Base-by-base conservation (phyloP, 805 yeast species). In the Teunomyces stri region DNA sequence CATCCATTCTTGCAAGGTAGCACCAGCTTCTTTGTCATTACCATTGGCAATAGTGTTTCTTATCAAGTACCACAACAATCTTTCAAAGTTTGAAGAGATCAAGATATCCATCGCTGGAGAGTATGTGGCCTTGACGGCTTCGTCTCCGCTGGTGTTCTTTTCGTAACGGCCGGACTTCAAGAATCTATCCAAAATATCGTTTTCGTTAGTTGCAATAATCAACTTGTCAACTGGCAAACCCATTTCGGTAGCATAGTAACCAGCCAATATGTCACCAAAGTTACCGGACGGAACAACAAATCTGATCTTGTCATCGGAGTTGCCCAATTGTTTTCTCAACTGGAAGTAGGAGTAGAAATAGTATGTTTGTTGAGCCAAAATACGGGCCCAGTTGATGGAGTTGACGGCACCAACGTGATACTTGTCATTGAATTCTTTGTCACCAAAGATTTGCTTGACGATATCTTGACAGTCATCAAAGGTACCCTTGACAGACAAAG, bases 21-120 rank as follows among this genome's bases (percentile, higher is more conserved):
- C 69, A 55, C 98, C 97, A 10, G 99, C 94, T 51, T 82, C 78
- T 12, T 47, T 44, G 56, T 83, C 83, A 49, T 79, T 75, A 33
- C 64, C 68, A 22, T 65, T 50, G 20, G 85, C 81, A 36, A 78
- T 74, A 47, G 85, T 78, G 59, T 87, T 85, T 65, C 91, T 82
- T 22, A 91, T 87, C 64, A 91, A 79, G 64, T 88, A 90, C 99
- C 99, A 94, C 56, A 94, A 75, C 64, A 91, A 81, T 70, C 99
- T 86, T 76, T 94, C 99, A 62, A 94, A 94, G 70, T 94, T 94
- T 22, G 96, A 87, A 13, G 97, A 89, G 48, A 94, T 89, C 59
- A 89, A 80, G 60, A 94, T 94, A 68, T 94, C 99, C 99, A 94
- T 94, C 39, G 99, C 99, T 53, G 99, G 99, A 2, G 97, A 89